These are phyloP conservation scores for Lactarius akahatsu DNA, from an alignment of 768 basidiomycete genomes.

Conservation along the genomic window DNA sequence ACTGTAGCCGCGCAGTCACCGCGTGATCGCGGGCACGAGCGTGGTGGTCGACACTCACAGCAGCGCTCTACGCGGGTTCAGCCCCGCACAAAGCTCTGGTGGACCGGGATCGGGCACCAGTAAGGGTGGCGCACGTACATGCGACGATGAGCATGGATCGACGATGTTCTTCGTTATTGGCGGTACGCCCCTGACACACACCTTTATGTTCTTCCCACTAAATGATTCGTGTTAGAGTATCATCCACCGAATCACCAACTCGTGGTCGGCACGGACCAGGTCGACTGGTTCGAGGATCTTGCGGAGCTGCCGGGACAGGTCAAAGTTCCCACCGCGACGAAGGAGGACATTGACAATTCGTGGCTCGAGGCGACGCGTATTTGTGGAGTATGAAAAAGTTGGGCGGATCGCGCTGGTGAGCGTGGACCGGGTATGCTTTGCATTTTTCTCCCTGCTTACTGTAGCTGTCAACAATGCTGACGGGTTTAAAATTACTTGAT, in stretches of 20 bases:
- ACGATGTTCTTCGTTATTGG: conserved; percentile 40
- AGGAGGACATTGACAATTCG: conserved; percentile 59
- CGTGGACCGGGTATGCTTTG: conserved; percentile 58
- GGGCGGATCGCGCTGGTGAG: conserved; percentile 58
- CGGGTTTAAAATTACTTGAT: neutral
- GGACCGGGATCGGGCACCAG: neutral
- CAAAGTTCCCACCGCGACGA: conserved; percentile 73
- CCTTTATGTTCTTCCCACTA: neutral
- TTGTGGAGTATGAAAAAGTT: neutral
- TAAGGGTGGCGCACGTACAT: conserved; percentile 2
- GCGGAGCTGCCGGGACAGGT: conserved; percentile 69
- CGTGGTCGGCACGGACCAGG: conserved; percentile 65
- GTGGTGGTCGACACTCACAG: conserved; percentile 62
- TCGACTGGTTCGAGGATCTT: conserved; percentile 81
- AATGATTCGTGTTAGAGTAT: conserved; percentile 52
- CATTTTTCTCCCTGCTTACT: neutral
- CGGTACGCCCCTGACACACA: neutral
- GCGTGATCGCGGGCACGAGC: conserved; percentile 24
- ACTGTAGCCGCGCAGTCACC: neutral
- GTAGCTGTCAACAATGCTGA: neutral
- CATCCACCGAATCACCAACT: conserved; percentile 88
- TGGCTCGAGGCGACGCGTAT: no score
- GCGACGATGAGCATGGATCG: conserved; percentile 37
- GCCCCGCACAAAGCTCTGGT: conserved; percentile 33
- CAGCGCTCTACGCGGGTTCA: conserved; percentile 51